A percentile compares a stretch with the other conserved stretches of the same genome.
These are phyloP conservation scores for Pseudopyricularia cyperi DNA, from an alignment of 2,329 filamentous ascomycete species.

Conservation along the genomic window DNA sequence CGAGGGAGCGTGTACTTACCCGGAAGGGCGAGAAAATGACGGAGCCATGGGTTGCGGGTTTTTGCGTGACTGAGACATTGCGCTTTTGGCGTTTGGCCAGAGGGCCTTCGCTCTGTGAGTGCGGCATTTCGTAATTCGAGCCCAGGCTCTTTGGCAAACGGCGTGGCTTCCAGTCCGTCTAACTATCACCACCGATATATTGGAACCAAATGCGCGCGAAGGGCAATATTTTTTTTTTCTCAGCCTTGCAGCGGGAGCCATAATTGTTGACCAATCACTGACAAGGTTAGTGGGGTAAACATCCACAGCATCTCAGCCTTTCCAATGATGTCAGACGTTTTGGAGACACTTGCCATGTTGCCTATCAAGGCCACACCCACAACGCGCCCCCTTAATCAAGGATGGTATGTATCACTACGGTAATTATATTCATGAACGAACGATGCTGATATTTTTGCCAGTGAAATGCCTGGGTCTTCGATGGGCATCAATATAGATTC, in stretches of 20 bases:
- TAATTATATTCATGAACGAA: no score
- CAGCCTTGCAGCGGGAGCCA: not conserved
- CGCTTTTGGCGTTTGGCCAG: conserved; percentile 68
- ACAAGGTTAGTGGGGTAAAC: not conserved
- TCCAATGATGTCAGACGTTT: not conserved
- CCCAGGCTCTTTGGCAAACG: not conserved
- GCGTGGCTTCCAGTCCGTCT: not conserved
- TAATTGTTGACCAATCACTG: not conserved
- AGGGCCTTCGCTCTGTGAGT: conserved; percentile 46
- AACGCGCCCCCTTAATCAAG: no score
- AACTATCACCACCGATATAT: not conserved
- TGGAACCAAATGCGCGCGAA: not conserved
- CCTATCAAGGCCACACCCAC: no score
- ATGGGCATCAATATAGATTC: no score
- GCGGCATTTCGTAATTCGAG: conserved; percentile 31
- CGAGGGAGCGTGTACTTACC: conserved; percentile 37
- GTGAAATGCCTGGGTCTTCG: no score
- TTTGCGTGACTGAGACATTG: conserved; percentile 19
- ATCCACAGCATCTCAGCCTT: not conserved
- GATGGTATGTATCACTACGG: no score
- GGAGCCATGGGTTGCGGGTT: conserved; percentile 37
- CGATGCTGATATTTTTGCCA: no score
- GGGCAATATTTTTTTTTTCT: not conserved
- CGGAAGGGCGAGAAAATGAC: conserved; percentile 88
- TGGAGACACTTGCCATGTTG: no score